Base-by-base conservation (phyloP, 1,284 basidiomycete genomes). In the Sphagnurus paluster region DNA sequence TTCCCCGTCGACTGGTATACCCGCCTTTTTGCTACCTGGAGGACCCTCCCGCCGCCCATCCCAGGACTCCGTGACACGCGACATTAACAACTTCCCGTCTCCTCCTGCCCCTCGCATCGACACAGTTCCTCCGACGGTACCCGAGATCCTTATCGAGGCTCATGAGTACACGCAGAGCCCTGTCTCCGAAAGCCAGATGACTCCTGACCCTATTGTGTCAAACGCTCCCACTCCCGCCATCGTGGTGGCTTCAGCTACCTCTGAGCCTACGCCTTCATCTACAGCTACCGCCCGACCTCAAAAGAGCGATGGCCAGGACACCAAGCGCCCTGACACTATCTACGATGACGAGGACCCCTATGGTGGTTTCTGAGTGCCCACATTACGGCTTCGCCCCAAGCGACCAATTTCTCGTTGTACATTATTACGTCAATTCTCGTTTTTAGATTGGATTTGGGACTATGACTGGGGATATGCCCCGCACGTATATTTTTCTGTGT, bases 101-200 rank as follows among this genome's bases (percentile, higher is more conserved):
- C 72, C 72, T 11, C 72, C 75, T 9, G 70, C 69, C 42, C 59
- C 70, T 41, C 74, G 79, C 48, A 57, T 79, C 46, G 59, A 75
- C 29, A 79, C 79, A 1, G 61, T 52, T 29, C 79, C 80, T 24
- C 79, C 79, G 9, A 71, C 62, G 25, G 69, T 82, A 11, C 80
- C 80, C 14, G 80, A 82, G 60, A 75, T 80, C 56, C 39, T 59
- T 41, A 46, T 72, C 32, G 73, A 79, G 55, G n/a, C n/a, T n/a
- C n/a, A 47, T 34, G 52, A 50, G 2, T 53, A 42, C 40, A 14
- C 25, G 7, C 30, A 45, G 43, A 42, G 53, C 42, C 44, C 46
- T 13, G 44, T 54, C n/a, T n/a, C n/a, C 19, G 53, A 40, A 19
- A 49, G 36, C 40, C 56, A 54, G 35, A 68, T 68, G 62, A 64